Evolutionary conservation across 345 rosid genomes (phyloP).

Genomic region (Populus pruinosa): DNA sequence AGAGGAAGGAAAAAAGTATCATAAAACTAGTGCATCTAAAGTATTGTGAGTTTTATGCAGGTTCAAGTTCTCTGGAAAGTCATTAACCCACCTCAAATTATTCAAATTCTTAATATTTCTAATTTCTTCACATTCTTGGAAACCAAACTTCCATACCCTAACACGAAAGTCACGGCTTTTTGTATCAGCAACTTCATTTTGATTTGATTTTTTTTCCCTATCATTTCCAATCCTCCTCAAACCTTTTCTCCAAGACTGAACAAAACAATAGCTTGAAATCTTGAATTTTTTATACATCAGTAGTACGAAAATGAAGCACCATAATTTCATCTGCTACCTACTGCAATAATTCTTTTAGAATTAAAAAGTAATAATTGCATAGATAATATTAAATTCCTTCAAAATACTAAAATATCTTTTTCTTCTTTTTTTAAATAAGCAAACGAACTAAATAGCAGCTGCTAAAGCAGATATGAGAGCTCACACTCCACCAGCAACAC

Average conservation of each 20-base stretch:
- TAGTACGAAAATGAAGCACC: neutral
- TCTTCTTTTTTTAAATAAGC: neutral
- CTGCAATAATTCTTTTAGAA: neutral
- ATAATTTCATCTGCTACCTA: neutral
- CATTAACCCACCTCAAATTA: neutral
- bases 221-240: neutral
- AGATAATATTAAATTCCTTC: neutral
- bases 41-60: neutral
- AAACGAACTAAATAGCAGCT: neutral
- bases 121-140: neutral
- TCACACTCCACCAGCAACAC: conserved; percentile 95
- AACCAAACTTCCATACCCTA: neutral
- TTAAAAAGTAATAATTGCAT: neutral
- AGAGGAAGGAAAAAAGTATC: neutral
- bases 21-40: neutral
- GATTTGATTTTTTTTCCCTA: too few species aligned
- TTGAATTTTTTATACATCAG: neutral
- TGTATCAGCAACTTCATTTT: neutral
- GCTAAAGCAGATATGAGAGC: conserved; percentile 12
- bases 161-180: neutral
- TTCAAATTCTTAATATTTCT: neutral
- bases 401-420: neutral
- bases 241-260: neutral
- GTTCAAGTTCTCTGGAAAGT: neutral
- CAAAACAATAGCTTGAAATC: neutral